Conservation (phyloP, 192 early-diverging fungal genomes). For the Paraglomus brasilianum region DNA sequence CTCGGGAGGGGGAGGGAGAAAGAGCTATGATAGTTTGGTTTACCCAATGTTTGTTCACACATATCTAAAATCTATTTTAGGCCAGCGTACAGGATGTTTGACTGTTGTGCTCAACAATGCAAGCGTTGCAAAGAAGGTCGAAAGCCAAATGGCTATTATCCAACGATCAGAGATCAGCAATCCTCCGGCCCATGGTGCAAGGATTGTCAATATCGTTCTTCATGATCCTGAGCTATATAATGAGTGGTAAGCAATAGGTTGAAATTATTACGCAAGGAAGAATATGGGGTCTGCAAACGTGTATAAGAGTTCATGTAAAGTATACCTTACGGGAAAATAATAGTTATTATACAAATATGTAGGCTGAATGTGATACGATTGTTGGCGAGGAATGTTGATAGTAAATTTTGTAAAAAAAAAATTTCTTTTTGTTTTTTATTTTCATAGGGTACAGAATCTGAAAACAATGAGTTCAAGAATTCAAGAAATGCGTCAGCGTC, state of each 20-base stretch:
- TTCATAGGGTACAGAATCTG: conserved; percentile 52
- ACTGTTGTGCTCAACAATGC: conserved; percentile 65
- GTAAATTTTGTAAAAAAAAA: background rate
- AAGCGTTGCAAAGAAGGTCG: conserved; percentile 56
- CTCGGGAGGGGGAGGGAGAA: too few relatives aligned
- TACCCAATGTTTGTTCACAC: background rate
- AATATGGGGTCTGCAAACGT: conserved; percentile 13
- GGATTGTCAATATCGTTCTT: conserved; percentile 81
- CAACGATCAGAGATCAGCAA: conserved; percentile 88
- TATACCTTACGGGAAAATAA: background rate
- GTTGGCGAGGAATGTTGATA: background rate
- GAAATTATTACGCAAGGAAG: background rate
- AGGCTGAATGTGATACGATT: too few relatives aligned
- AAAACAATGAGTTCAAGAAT: conserved; percentile 88
- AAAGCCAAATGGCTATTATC: conserved; percentile 82
- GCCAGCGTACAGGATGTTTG: conserved; percentile 86
- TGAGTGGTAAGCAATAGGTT: conserved; percentile 67
- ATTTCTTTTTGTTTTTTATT: background rate
- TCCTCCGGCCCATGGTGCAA: conserved; percentile 86
- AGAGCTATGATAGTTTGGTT: background rate
- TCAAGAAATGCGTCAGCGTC: conserved; percentile 76
- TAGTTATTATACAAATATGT: conserved; percentile 15
- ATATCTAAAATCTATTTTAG: conserved; percentile 36
- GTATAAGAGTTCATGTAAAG: background rate
- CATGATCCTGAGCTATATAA: conserved; percentile 74